Conservation (phyloP, 2,329 filamentous ascomycete genomes). For the Penicillium sp. region DNA sequence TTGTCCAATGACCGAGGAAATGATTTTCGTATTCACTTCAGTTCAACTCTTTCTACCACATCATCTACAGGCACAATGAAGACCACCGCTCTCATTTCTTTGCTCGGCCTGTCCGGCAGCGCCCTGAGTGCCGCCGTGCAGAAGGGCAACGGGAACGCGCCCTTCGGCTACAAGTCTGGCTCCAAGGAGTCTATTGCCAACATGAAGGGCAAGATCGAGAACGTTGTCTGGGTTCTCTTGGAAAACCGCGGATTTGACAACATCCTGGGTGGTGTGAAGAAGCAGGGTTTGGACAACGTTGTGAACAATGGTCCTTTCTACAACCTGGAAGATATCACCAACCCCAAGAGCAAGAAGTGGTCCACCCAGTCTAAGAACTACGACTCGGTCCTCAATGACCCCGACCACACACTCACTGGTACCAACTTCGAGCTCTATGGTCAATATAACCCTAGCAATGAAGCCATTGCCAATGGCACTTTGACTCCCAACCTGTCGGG, state of each 20-base stretch:
- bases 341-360: constrained; percentile 24
- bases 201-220: constrained; percentile 35
- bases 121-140: constrained; percentile 18
- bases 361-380: constrained; percentile 36
- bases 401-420: constrained; percentile 40
- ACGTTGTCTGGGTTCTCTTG: constrained; percentile 36
- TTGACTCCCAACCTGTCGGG: constrained; percentile 31
- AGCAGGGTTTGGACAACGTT: constrained; percentile 38
- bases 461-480: constrained; percentile 31
- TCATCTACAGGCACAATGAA: constrained; percentile 15
- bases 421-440: constrained; percentile 45
- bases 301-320: constrained; percentile 42
- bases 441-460: constrained; percentile 37
- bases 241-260: constrained; percentile 41
- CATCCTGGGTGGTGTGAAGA: constrained; percentile 40
- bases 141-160: constrained; percentile 1
- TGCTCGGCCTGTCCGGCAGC: constrained; percentile 19
- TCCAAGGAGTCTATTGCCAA: constrained; percentile 33
- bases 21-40: constrained; percentile 13
- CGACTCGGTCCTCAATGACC: constrained; percentile 42
- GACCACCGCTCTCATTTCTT: constrained; percentile 20
- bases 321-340: constrained; percentile 35
- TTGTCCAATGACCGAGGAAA: constrained; percentile 1
- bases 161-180: constrained; percentile 28
- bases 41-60: neutral